Evolutionary conservation across 179 eudicot genomes (phyloP), one percentile per base, ranked within the genome.

Genomic region (Monotropa hypopitys): DNA sequence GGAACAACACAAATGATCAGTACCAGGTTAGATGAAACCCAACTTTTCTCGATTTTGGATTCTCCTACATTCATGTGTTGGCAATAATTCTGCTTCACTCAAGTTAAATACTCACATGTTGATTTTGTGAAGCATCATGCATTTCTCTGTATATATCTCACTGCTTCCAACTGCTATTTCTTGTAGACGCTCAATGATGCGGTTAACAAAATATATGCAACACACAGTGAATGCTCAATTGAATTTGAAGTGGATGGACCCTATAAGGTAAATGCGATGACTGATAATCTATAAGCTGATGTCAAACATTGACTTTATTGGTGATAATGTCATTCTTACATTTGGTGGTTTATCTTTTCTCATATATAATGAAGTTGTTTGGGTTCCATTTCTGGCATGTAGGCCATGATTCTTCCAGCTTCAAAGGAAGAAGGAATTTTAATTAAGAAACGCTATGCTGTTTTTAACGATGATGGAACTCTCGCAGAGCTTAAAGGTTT

Each of bases 241-340:
- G 99, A 95, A 83, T 95, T 95, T 86, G 99, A 95, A 88, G 99
- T 95, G 82, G 99, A 95, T 87, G 99, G 99, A 51, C 99, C 99
- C 59, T 95, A 95, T 83, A 95, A 93, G 97, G 99, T 93, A 84
- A 84, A 46, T 10, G 71, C 4, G 61, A 38, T 12, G 69, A 43
- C 73, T 73, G 26, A 10, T 28, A 21, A 7, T 32, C 61, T 77
- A 12, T 47, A 54, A 57, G 23, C 50, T 59, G 23, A 70, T 28
- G 42, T 33, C 35, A 20, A 67, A 66, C 59, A 43, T 42, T 71
- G 47, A 38, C 18, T 33, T 26, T 21, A 30, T 74, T 28, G 30
- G 43, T 74, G 53, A 72, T 63, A 15, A 43, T 20, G 72, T 67
- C n/a, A n/a, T 33, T 3, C 66, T 49, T 51, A 13, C 42, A 28